Percentiles rank a stretch among this genome's conserved stretches.
These are phyloP conservation scores for Ganoderma lucidum DNA, from an alignment of 1,284 basidiomycete species.

Conservation along the genomic window DNA sequence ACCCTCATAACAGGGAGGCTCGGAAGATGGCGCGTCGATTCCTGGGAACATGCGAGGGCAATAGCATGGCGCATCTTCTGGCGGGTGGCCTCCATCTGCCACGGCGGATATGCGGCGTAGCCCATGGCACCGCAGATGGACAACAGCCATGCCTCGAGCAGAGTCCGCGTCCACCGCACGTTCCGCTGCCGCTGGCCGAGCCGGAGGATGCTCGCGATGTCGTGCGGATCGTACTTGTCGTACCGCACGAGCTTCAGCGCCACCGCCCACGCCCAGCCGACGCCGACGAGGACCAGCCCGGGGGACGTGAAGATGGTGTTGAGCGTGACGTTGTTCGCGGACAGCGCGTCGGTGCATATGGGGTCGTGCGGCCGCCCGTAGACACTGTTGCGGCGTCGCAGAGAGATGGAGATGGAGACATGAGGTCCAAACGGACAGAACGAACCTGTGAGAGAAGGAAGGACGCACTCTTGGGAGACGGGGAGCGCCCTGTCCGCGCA, in stretches of 20 bases:
- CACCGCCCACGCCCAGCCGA: slow-evolving; percentile 72
- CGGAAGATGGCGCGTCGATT: neutral
- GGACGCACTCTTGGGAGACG: slow-evolving; percentile 61
- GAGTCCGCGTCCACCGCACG: slow-evolving; percentile 58
- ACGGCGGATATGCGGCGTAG: slow-evolving; percentile 53
- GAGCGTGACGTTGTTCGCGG: slow-evolving; percentile 54
- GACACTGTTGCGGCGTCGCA: slow-evolving; percentile 37
- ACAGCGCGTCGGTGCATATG: slow-evolving; percentile 59
- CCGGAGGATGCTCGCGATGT: slow-evolving; percentile 52
- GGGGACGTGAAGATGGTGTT: slow-evolving; percentile 65
- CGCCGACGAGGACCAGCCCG: slow-evolving; percentile 63
- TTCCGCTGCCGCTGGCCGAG: slow-evolving; percentile 46
- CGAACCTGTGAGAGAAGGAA: neutral
- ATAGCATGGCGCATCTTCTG: slow-evolving; percentile 60
- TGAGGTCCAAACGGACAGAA: neutral
- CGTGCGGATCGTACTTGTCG: slow-evolving; percentile 51
- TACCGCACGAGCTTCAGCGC: slow-evolving; percentile 77
- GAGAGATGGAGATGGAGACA: neutral
- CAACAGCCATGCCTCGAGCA: slow-evolving; percentile 64
- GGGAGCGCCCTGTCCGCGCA: slow-evolving; percentile 73
- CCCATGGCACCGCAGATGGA: slow-evolving; percentile 64
- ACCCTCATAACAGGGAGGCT: neutral
- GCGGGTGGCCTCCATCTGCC: slow-evolving; percentile 52
- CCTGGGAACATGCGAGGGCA: slow-evolving; percentile 31
- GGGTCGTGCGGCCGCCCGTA: slow-evolving; percentile 60